Base-by-base conservation (phyloP, 148 eudicot genomes). In the Bassia scoparia region DNA sequence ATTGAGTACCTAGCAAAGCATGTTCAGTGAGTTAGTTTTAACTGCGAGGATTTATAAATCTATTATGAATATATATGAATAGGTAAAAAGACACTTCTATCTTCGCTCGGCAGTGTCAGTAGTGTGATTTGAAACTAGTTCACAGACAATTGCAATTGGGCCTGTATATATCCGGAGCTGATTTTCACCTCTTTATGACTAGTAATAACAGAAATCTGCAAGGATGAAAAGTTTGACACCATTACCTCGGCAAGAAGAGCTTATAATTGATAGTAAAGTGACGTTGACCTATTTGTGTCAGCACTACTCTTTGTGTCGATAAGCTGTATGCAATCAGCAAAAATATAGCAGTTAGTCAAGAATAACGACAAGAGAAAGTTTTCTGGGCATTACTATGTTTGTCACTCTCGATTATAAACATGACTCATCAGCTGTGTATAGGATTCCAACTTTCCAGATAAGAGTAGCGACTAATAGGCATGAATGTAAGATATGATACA, bases 201-300 rank as follows among this genome's bases (percentile, higher is more conserved):
- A 93, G 67, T 90, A 93, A 81, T 90, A 93, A 73, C 98, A 93
- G 68, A 93, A 93, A 74, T 93, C 98, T 1, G 98, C 89, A 75
- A 92, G 78, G 49, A 93, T 92, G 74, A 87, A 88, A n/a, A 1
- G 98, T 92, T 78, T 92, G 98, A 69, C n/a, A 92, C 84, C 15
- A 81, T n/a, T n/a, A n/a, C 69, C 83, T 93, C 98, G 14, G 89
- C 73, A 5, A 93, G 60, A 35, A 90, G 72, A 52, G 82, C 83
- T 79, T 82, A 61, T 5, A 85, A 74, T 20, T 79, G 27, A 93
- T 96, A 93, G n/a, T n/a, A 23, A 87, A 31, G 68, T 85, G 83
- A 15, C 97, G 92, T 14, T 77, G 68, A 72, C 96, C 95, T 27
- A 84, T 68, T 24, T 83, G 66, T 52, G 73, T 74, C 49, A 87